Base-by-base conservation (phyloP, 352 stramenopile genomes). In the Phytophthora pistaciae region DNA sequence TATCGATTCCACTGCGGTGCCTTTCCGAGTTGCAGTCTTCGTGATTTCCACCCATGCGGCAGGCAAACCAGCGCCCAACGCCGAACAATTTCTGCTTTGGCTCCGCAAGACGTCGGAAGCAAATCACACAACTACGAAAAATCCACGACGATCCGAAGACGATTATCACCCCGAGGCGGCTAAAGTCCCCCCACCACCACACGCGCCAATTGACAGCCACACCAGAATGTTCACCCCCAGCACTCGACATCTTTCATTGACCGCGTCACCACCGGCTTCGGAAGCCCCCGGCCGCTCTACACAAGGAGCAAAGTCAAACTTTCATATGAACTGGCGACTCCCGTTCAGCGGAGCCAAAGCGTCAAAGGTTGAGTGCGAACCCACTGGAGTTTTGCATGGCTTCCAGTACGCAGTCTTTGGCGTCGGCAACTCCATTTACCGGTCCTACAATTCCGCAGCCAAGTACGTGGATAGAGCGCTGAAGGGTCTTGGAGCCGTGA, bases 381-480 rank as follows among this genome's bases (percentile, higher is more conserved):
- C 42, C 2, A 46, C 72, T 94, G 29, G 54, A n/a, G 11, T 18
- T 20, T 50, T 36, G 72, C 11, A 81, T 76, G 20, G 64, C 97
- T 58, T 73, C 46, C 75, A 97, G 48, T 99, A 91, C 75, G 84
- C 91, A 9, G 96, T 99, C 0, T 99, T 99, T 90, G 97, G 96
- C 40, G 82, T 99, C 4, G 98, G 96, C 5, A 99, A 99, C 76
- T 95, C 78, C 6, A 84, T 97, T 66, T 99, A 99, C 68, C 87
- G 98, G 54, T 92, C 98, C 50, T 99, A 91, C 83, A 99, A 99
- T 77, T 80, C 88, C 20, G 97, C 97, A 78, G 94, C 88, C 18
- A 98, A 97, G 64, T 94, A 92, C 25, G 83, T 97, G n/a, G 85
- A 99, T 76, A 55, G 72, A 29, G 73, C 85, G 8, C 69, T 99